These are phyloP conservation scores for Raffaelea ambrosiae DNA, from an alignment of 2,329 filamentous ascomycete species.

Conservation along the genomic window DNA sequence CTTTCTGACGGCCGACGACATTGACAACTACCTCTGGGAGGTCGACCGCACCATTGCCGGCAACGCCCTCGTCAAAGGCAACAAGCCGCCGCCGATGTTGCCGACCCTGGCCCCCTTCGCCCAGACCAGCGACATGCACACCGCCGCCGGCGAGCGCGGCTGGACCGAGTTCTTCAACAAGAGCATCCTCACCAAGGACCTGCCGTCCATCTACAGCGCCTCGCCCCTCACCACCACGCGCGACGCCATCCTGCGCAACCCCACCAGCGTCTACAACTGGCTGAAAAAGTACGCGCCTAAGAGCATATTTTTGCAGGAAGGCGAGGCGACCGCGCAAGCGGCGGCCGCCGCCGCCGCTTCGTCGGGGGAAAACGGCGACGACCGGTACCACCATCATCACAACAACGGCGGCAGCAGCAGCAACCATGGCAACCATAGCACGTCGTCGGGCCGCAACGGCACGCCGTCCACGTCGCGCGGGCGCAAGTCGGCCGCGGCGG, in stretches of 20 bases:
- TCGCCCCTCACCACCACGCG: conserved; percentile 27
- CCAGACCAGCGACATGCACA: conserved; percentile 20
- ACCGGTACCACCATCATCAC: conserved; percentile 11
- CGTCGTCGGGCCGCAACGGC: conserved; percentile 9
- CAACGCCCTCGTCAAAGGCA: conserved; percentile 26
- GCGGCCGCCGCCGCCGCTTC: conserved; percentile 13
- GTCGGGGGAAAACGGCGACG: conserved; percentile 5
- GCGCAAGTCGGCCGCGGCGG: conserved; percentile 7
- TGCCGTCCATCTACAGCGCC: conserved; percentile 26
- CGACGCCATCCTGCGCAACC: conserved; percentile 60
- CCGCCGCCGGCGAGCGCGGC: conserved; percentile 13
- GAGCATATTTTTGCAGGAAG: conserved; percentile 68
- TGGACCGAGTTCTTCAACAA: conserved; percentile 23
- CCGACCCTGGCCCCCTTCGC: conserved; percentile 44
- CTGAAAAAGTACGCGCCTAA: conserved; percentile 76
- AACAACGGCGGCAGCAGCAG: conserved; percentile 16
- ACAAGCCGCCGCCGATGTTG: conserved; percentile 23
- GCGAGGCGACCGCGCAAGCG: conserved; percentile 34
- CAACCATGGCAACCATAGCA: conserved; percentile 27
- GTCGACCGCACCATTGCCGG: conserved; percentile 45
- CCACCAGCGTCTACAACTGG: conserved; percentile 93
- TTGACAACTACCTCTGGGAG: conserved; percentile 65
- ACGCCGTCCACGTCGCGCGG: too few species aligned
- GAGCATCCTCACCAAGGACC: conserved; percentile 25
- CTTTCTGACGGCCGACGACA: conserved; percentile 60